Evolutionary conservation across 1,139 yeast genomes (phyloP), one percentile per base, ranked within the genome.

Genomic region (Hanseniaspora gamundiae): DNA sequence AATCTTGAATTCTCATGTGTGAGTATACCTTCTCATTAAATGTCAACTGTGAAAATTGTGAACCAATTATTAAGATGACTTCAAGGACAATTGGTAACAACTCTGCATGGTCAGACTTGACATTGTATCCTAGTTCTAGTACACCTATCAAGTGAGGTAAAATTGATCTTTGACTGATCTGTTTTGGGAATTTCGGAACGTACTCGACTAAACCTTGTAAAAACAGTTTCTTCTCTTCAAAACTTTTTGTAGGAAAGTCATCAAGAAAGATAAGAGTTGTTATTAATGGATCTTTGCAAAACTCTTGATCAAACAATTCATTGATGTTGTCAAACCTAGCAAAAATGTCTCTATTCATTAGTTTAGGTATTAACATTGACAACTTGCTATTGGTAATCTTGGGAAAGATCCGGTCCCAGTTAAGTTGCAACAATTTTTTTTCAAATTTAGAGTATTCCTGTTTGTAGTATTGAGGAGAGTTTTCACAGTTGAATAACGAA

Each of bases 231-330:
- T 81, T 82, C 48, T 88, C 96, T 13, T 74, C 73, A 2, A 70
- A 65, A 2, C 80, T 64, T 52, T 84, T 81, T 1, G 95, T 85
- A 8, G 88, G 76, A 50, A 85, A 80, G 48, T 85, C 94, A 58
- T 88, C 97, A 42, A 91, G 62, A 55, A 83, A 81, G 61, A 82
- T 76, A 69, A 91, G 72, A 2, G 94, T 81, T 56, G 84, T 81
- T 45, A 91, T 78, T 43, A 88, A 66, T 45, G 91, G 84, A 49
- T 88, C 93, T 61, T 85, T 83, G 59, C 58, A 59, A 43, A 57
- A 59, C 10, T 58, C 60, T 30, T 56, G 49, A 9, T 57, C 54
- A 14, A 59, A 44, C 45, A 60, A 56, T 20, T 58, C 61, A 2
- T 51, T 51, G 11, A 61, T 55, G 38, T 58, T 56, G 39, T 58